Evolutionary conservation across 768 basidiomycete genomes (phyloP).

Genomic region (Lactifluus rugatus): DNA sequence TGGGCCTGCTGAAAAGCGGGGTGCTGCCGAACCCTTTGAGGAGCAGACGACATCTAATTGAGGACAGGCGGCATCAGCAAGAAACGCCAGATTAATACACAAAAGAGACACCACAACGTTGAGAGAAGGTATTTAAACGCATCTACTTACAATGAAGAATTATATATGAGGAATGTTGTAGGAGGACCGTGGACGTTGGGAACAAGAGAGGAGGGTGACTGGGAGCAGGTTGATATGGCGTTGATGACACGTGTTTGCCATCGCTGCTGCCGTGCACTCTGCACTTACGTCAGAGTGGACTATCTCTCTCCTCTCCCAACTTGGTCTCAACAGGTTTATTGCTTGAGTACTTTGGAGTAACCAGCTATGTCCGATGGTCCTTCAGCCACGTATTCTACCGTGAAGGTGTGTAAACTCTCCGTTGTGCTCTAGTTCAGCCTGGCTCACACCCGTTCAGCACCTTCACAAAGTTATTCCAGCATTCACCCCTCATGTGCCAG

Average conservation of each 20-base stretch:
- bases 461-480: conserved; percentile 58
- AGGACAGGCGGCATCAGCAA: not conserved
- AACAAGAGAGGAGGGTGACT: conserved; percentile 18
- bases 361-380: conserved; percentile 35
- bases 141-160: not conserved
- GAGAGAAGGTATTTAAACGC: conserved; percentile 3
- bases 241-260: conserved; percentile 61
- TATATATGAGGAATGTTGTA: not conserved
- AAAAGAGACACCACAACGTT: not conserved
- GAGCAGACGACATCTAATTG: conserved; percentile 55
- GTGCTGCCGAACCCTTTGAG: conserved; percentile 81
- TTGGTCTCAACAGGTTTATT: not conserved
- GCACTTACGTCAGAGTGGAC: conserved; percentile 33
- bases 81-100: not conserved
- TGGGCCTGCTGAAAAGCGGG: conserved; percentile 78
- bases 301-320: not conserved
- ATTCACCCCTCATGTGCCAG: conserved; percentile 63
- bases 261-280: conserved; percentile 18
- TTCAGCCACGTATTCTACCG: conserved; percentile 33
- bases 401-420: conserved; percentile 36
- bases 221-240: conserved; percentile 28
- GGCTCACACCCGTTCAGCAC: conserved; percentile 30
- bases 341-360: conserved; percentile 10
- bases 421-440: not conserved
- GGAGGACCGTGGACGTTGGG: conserved; percentile 16